Base-by-base conservation (phyloP, 1,284 basidiomycete genomes). In the Leccinum pachyderme region DNA sequence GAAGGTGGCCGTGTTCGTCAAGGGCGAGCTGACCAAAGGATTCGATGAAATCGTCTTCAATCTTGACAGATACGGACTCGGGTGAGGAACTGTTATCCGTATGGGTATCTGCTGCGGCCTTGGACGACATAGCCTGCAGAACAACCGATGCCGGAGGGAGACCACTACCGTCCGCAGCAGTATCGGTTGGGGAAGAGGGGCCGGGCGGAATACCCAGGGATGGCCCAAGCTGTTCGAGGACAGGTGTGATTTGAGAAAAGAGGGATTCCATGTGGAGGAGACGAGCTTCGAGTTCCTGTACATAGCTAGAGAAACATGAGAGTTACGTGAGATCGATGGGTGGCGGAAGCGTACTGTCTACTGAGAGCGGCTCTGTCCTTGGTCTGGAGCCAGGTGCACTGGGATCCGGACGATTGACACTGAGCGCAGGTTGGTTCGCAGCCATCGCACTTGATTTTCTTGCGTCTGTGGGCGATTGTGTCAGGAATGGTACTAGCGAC, bases 391-490 rank as follows among this genome's bases (percentile, higher is more conserved):
- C 89, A 92, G 43, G 87, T 89, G 67, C 89, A 92, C 61, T 84
- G 81, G 5, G 87, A 86, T 51, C 82, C 83, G 11, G 87, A 87
- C 37, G 82, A 74, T 13, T 81, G 69, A 66, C 89, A 92, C 63
- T 92, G 90, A 0, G 87, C 86, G 63, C 89, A 92, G n/a, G 85
- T 87, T 12, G 89, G 89, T 67, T 92, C 89, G 63, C 76, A 81
- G 59, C 89, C 90, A 75, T 92, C 90, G 72, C 90, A 92, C 70
- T 92, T 92, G 69, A 92, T 91, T 80, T 92, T 92, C 81, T 92
- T 92, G 59, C 89, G 83, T 59, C 89, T 91, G 68, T 43, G 15
- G 47, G 50, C 31, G 57, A 66, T 52, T n/a, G 28, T 5, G 58
- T 67, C 49, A 68, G 66, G 11, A 31, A 51, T 9, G 0, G 45